These are phyloP conservation scores for Acanthamoeba healyi DNA, from an alignment of 208 protist genomes.

Conservation along the genomic window DNA sequence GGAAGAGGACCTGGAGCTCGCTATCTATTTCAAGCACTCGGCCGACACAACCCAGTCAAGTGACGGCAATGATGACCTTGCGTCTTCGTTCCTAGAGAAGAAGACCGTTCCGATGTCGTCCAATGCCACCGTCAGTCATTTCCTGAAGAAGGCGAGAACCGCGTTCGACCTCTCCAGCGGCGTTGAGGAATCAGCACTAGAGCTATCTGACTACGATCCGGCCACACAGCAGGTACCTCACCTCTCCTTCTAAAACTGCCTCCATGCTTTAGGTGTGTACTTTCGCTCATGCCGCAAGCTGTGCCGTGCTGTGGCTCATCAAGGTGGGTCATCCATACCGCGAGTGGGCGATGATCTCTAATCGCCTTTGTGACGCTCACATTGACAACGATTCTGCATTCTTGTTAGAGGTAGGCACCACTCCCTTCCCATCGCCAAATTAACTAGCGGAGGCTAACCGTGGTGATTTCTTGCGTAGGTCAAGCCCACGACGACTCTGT, in stretches of 20 bases:
- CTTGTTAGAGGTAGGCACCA: not conserved
- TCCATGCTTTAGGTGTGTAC: too few species aligned
- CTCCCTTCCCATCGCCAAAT: not conserved
- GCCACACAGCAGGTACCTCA: not conserved
- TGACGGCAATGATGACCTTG: not conserved
- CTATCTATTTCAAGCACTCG: conserved; percentile 4
- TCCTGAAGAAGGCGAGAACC: not conserved
- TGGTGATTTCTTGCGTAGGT: too few species aligned
- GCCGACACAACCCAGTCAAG: not conserved
- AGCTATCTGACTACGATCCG: not conserved
- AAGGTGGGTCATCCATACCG: not conserved
- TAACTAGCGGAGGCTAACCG: too few species aligned
- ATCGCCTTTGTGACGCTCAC: not conserved
- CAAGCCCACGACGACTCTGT: too few species aligned
- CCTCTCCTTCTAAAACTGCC: too few species aligned
- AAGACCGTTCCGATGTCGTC: not conserved
- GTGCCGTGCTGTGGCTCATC: too few species aligned
- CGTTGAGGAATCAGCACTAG: not conserved
- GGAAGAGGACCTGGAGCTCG: conserved; percentile 7
- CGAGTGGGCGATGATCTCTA: not conserved
- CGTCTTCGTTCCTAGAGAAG: not conserved
- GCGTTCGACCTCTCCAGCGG: not conserved
- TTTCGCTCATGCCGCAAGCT: too few species aligned
- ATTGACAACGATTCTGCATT: not conserved
- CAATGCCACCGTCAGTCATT: not conserved